These are phyloP conservation scores for Physaria fendleri DNA, from an alignment of 345 rosid species.

Conservation along the genomic window DNA sequence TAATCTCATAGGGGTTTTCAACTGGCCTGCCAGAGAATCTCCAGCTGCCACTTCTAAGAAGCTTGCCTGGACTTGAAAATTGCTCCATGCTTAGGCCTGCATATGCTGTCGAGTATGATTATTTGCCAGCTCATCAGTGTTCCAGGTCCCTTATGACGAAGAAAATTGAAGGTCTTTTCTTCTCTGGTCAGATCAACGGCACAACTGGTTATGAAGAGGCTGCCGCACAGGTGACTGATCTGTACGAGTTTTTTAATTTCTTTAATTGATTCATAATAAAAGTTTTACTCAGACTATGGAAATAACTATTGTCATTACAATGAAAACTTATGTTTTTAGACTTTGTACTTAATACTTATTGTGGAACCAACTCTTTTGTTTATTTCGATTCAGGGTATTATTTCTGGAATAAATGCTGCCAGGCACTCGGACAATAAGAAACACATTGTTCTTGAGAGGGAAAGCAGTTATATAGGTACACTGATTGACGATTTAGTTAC, in stretches of 20 bases:
- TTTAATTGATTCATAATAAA: conserved; percentile 3
- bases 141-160: conserved; percentile 93
- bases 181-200: conserved; percentile 98
- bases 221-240: conserved; percentile 82
- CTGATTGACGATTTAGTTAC: conserved; percentile 92
- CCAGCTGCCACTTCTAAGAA: conserved; percentile 93
- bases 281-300: background rate
- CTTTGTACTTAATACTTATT: background rate
- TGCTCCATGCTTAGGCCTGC: conserved; percentile 98
- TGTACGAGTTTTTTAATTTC: conserved; percentile 6
- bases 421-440: conserved; percentile 77
- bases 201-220: conserved; percentile 99
- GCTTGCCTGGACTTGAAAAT: conserved; percentile 95
- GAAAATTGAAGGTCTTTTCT: conserved; percentile 86
- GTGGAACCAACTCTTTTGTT: conserved; percentile 4
- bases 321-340: background rate
- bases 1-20: conserved; percentile 72
- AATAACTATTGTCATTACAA: background rate
- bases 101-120: conserved; percentile 98
- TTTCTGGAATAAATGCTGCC: conserved; percentile 95
- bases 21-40: conserved; percentile 94
- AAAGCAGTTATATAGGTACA: conserved; percentile 92
- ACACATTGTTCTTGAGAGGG: conserved; percentile 87
- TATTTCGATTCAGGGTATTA: conserved; percentile 54
- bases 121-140: conserved; percentile 93